Evolutionary conservation across 176 grass and related monocot genomes (phyloP).

Genomic region (Rhynchospora tenuis): DNA sequence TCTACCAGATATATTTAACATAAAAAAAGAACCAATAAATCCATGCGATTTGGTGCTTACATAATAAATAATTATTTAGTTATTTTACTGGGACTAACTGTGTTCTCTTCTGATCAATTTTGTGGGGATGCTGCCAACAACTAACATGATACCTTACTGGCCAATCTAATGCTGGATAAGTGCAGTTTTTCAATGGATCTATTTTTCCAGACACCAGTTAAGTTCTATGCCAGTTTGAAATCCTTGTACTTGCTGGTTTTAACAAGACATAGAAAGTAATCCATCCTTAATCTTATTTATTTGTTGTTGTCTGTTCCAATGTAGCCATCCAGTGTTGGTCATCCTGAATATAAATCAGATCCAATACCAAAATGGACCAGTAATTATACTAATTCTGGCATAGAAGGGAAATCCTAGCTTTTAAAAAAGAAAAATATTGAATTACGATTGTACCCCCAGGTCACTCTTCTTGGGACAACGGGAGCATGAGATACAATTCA

Average conservation of each 20-base stretch:
- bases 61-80: background rate
- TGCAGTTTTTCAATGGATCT: background rate
- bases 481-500: constrained; percentile 83
- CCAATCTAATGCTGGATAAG: background rate
- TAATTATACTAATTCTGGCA: background rate
- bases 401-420: background rate
- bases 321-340: background rate
- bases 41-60: background rate
- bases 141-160: background rate
- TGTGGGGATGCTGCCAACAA: background rate
- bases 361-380: background rate
- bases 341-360: background rate
- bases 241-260: background rate
- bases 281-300: background rate
- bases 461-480: constrained; percentile 68
- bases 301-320: background rate
- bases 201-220: background rate
- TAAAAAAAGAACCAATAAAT: constrained; percentile 10
- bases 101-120: too few species aligned
- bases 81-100: too few species aligned
- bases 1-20: constrained; percentile 23
- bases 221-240: background rate
- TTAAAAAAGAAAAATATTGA: background rate
- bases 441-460: constrained; percentile 48
- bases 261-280: background rate